Base-by-base conservation (phyloP, 1,284 basidiomycete species). In the Trichosporon sp. region DNA sequence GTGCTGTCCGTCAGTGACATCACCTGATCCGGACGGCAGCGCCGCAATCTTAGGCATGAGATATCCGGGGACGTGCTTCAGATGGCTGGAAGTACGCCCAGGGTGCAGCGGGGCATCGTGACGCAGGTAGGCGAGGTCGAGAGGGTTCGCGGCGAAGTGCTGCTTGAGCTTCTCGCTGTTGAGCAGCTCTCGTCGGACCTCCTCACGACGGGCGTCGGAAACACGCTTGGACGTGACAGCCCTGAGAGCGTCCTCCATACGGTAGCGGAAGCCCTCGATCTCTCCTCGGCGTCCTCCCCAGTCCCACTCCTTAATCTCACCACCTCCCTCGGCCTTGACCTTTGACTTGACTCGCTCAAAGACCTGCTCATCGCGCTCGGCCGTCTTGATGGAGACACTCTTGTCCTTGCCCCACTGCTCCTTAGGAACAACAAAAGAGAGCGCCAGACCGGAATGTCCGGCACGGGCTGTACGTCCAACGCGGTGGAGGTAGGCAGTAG, bases 111-210 rank as follows among this genome's bases (percentile, higher is more conserved):
- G 91, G 76, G 95, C 94, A 84, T 99, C 97, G 83, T 99, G 97
- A 5, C 94, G 90, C 38, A 99, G 86, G 81, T 91, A 98, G 68
- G 94, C 94, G 19, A 98, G 87, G 80, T 98, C 96, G 7, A 93
- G 87, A 0, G 97, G 97, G 80, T 99, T 96, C 78, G 98, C 96
- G 78, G 98, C 96, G 74, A 99, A 99, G 83, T 99, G 96, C 1
- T 95, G 92, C 93, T 98, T 98, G 70, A 99, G 88, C 84, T 96
- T 98, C 77, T 97, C 93, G 65, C 92, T 94, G 80, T 97, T 96
- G 77, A 99, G 82, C 64, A 99, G 91, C 84, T 99, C 97, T 65
- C 90, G 86, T 84, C 97, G 96, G 77, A 99, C 85, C 84, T 99
- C 97, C 83, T 96, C 96, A 67, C 98, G 88, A 74, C 96, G 86